A percentile compares a stretch with the other conserved stretches of the same genome.
Evolutionary conservation across 1,284 basidiomycete species (phyloP).

Genomic region (Gymnopus androsaceus): DNA sequence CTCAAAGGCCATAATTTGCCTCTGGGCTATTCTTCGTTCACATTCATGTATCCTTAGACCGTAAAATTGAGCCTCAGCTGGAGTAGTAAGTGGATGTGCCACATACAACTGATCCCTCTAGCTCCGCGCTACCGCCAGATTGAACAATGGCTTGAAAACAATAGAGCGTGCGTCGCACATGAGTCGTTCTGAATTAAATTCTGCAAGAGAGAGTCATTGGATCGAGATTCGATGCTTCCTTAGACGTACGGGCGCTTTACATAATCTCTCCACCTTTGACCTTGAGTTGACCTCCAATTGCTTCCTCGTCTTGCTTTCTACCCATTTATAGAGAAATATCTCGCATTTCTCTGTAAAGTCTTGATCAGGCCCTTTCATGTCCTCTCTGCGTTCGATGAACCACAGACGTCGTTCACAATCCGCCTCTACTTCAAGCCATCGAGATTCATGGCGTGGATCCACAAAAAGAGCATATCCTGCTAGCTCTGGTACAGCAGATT

Average conservation of each 20-base stretch:
- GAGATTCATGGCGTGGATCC: constrained; percentile 41
- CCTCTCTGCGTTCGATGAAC: constrained; percentile 35
- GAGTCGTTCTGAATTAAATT: not conserved
- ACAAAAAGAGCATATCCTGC: constrained; percentile 48
- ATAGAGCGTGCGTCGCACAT: not conserved
- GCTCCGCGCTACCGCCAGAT: no score
- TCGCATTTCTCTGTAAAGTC: not conserved
- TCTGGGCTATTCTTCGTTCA: no score
- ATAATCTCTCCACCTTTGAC: no score
- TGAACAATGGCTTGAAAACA: not conserved
- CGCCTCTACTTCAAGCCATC: constrained; percentile 41
- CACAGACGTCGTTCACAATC: constrained; percentile 60
- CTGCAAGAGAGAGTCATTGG: no score
- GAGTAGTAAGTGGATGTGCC: no score
- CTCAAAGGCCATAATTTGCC: no score
- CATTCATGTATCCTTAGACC: not conserved
- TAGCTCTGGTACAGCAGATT: constrained; percentile 25
- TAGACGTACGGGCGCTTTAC: not conserved
- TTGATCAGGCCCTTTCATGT: constrained; percentile 4
- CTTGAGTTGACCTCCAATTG: not conserved
- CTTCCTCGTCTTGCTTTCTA: no score
- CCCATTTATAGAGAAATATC: not conserved
- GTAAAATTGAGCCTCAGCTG: no score
- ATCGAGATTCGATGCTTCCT: no score
- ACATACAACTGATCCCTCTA: no score